Percentiles rank a stretch among this genome's conserved stretches.
These are phyloP conservation scores for Wickerhamiella alocasiicola DNA, from an alignment of 805 yeast species.

Conservation along the genomic window DNA sequence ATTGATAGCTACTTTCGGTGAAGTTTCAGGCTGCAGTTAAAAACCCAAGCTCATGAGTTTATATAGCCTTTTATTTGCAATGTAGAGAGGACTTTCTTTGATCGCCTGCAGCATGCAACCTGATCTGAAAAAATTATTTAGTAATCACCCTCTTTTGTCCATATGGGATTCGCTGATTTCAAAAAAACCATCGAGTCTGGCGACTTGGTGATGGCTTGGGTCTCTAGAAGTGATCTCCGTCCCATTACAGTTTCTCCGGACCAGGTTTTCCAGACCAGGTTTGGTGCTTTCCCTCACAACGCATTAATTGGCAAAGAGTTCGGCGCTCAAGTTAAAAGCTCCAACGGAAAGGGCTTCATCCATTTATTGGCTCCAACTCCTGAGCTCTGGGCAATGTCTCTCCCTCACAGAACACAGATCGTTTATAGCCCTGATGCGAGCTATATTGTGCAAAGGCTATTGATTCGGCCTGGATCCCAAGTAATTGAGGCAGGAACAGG, in stretches of 20 bases:
- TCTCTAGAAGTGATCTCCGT: constrained; percentile 66
- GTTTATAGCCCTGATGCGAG: constrained; percentile 94
- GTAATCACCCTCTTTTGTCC: not conserved
- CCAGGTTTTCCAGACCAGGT: constrained; percentile 64
- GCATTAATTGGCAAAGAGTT: constrained; percentile 67
- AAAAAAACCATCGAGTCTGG: constrained; percentile 68
- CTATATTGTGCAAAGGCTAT: constrained; percentile 72
- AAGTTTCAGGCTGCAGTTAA: no score
- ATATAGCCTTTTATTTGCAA: no score
- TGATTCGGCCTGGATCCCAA: constrained; percentile 56
- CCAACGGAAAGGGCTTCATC: constrained; percentile 61
- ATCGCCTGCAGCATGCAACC: no score
- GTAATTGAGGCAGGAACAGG: constrained; percentile 98
- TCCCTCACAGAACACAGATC: constrained; percentile 96
- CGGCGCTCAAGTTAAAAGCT: constrained; percentile 71
- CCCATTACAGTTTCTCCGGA: constrained; percentile 54
- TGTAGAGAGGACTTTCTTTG: no score
- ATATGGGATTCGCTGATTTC: constrained; percentile 44
- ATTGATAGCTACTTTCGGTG: no score
- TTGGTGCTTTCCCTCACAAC: constrained; percentile 78
- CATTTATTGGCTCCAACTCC: constrained; percentile 86
- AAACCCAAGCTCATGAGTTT: no score
- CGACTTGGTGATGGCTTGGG: constrained; percentile 76
- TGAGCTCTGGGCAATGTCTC: constrained; percentile 88
- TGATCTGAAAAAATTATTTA: no score